Conservation (phyloP, 306 rosid species). For the Luffa aegyptiaca region DNA sequence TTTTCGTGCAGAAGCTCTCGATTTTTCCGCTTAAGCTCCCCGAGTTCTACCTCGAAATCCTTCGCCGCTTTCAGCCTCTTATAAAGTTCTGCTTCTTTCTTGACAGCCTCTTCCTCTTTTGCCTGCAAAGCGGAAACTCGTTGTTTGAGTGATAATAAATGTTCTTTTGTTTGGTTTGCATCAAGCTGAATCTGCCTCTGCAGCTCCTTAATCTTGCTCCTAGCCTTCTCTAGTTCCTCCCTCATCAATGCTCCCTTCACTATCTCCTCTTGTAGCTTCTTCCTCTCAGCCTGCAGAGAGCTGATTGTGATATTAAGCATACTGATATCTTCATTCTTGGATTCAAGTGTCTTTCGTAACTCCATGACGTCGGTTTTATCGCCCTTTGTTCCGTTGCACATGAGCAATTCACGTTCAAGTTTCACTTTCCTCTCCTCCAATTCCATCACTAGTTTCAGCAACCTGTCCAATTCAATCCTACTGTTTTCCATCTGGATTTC, state of each 20-base stretch:
- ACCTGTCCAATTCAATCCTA: conserved; percentile 59
- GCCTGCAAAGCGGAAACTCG: conserved; percentile 71
- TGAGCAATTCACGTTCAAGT: conserved; percentile 83
- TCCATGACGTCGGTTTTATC: conserved; percentile 62
- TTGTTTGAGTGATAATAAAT: conserved; percentile 79
- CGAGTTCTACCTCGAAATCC: conserved; percentile 58
- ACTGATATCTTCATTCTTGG: conserved; percentile 61
- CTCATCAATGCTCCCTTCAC: conserved; percentile 38
- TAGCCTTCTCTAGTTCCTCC: conserved; percentile 73
- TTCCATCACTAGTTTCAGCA: conserved; percentile 56
- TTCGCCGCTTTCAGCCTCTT: conserved; percentile 64
- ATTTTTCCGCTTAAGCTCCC: conserved; percentile 74
- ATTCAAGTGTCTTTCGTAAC: conserved; percentile 62
- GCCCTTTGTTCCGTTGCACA: conserved; percentile 76
- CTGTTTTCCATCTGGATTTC: conserved; percentile 61
- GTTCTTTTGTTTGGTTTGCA: conserved; percentile 82
- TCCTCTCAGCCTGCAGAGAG: conserved; percentile 79
- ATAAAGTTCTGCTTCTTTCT: conserved; percentile 62
- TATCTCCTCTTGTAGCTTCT: conserved; percentile 73
- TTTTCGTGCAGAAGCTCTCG: conserved; percentile 82
- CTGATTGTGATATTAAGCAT: conserved; percentile 73
- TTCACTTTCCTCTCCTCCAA: conserved; percentile 93
- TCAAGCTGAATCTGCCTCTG: conserved; percentile 88
- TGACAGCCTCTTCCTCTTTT: conserved; percentile 65
- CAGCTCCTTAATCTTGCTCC: conserved; percentile 80